A percentile compares a stretch with the other conserved stretches of the same genome.
These are phyloP conservation scores for Nakazawaea molendinolei DNA, from an alignment of 805 yeast species.

Conservation along the genomic window DNA sequence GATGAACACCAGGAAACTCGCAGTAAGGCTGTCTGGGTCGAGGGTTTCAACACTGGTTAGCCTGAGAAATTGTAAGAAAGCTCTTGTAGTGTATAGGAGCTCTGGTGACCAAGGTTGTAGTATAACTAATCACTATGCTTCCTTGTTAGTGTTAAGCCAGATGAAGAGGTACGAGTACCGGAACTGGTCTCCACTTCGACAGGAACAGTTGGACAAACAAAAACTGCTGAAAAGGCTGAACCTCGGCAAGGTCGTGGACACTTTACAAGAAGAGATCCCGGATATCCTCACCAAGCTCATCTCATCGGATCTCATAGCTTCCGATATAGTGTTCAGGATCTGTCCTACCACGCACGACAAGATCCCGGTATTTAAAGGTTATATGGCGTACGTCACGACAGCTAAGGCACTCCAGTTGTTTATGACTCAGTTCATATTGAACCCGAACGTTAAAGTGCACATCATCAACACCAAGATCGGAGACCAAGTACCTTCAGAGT, in stretches of 20 bases:
- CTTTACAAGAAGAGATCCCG: conserved; percentile 44
- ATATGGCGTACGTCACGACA: conserved; percentile 47
- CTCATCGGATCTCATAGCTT: conserved; percentile 36
- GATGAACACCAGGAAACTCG: too few relatives aligned
- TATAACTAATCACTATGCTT: too few relatives aligned
- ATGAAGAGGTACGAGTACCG: background rate
- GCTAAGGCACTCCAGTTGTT: conserved; percentile 49
- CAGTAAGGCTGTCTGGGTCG: too few relatives aligned
- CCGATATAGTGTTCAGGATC: conserved; percentile 43
- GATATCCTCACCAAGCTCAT: conserved; percentile 38
- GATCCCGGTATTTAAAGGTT: conserved; percentile 52
- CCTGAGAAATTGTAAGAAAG: too few relatives aligned
- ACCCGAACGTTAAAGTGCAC: conserved; percentile 47
- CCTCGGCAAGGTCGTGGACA: conserved; percentile 46
- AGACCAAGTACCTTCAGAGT: conserved; percentile 19
- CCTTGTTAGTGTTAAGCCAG: too few relatives aligned
- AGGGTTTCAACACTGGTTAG: too few relatives aligned
- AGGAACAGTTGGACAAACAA: conserved; percentile 6
- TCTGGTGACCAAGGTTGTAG: too few relatives aligned
- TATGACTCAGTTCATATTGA: conserved; percentile 47
- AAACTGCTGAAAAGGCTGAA: conserved; percentile 36
- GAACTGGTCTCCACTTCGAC: background rate
- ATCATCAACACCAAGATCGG: conserved; percentile 34
- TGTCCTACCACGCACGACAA: conserved; percentile 50
- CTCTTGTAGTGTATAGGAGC: too few relatives aligned